Evolutionary conservation across 2,329 filamentous ascomycete species (phyloP).

Genomic region (Sporothrix luriei): DNA sequence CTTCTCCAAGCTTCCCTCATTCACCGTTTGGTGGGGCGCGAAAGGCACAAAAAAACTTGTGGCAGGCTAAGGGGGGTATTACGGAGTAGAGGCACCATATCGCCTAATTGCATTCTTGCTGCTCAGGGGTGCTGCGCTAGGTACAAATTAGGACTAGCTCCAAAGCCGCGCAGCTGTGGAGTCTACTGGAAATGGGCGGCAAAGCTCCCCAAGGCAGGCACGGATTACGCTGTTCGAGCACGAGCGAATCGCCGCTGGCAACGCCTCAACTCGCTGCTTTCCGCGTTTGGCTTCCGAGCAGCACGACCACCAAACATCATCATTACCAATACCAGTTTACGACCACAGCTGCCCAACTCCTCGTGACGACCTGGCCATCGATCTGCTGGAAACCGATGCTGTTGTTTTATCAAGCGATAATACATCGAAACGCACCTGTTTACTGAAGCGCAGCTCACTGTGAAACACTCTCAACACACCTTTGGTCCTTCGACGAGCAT

Average conservation of each 20-base stretch:
- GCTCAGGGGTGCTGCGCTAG: conserved; percentile 25
- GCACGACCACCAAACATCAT: conserved; percentile 13
- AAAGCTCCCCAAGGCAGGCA: conserved; percentile 35
- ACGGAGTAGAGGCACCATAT: not conserved
- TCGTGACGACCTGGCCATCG: not conserved
- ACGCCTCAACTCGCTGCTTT: conserved; percentile 8
- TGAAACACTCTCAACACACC: not conserved
- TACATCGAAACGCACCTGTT: not conserved
- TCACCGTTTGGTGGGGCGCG: conserved; percentile 30
- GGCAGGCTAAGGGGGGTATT: conserved; percentile 19
- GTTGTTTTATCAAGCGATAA: not conserved
- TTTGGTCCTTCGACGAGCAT: conserved; percentile 6
- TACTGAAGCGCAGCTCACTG: not conserved
- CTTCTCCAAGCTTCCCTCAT: conserved; percentile 30
- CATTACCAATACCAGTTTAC: conserved; percentile 12
- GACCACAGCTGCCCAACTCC: not conserved
- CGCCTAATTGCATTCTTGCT: conserved; percentile 15
- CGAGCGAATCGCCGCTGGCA: conserved; percentile 27
- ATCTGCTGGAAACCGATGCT: not conserved
- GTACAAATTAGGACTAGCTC: conserved; percentile 28
- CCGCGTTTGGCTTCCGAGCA: conserved; percentile 13
- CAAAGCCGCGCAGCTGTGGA: conserved; percentile 35
- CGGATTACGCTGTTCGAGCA: conserved; percentile 34
- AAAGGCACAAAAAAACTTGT: conserved; percentile 30
- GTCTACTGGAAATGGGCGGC: conserved; percentile 29